A percentile compares a stretch with the other conserved stretches of the same genome.
phyloP scores from a whole-genome alignment of 2,329 filamentous ascomycete species.

The Ophiostoma populinum region DNA sequence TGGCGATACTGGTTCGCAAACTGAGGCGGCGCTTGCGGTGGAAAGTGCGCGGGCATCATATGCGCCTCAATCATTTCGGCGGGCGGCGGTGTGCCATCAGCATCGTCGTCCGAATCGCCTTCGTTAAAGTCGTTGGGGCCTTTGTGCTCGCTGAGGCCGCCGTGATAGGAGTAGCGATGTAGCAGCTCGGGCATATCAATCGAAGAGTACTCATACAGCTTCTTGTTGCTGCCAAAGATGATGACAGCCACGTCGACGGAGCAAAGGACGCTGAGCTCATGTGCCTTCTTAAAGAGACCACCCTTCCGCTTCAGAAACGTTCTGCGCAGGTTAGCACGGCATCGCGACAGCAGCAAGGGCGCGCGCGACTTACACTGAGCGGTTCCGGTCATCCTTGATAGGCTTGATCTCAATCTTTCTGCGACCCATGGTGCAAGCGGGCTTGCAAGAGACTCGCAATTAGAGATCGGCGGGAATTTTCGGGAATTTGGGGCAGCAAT shows the following conservation, averaged over 20 bases:
- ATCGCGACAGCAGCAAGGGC: not conserved
- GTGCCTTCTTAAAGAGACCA: slow-evolving; percentile 97
- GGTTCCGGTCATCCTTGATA: slow-evolving; percentile 96
- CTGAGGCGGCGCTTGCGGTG: slow-evolving; percentile 39
- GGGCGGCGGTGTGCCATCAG: slow-evolving; percentile 57
- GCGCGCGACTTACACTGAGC: slow-evolving; percentile 62
- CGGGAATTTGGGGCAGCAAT: not conserved
- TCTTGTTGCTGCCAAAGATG: slow-evolving; percentile 98
- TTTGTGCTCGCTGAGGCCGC: slow-evolving; percentile 87
- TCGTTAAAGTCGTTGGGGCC: slow-evolving; percentile 84
- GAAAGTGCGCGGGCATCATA: slow-evolving; percentile 55
- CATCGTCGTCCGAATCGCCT: slow-evolving; percentile 56
- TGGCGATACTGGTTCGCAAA: slow-evolving; percentile 74
- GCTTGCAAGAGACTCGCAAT: slow-evolving; percentile 1
- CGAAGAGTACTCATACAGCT: slow-evolving; percentile 95
- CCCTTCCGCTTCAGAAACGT: slow-evolving; percentile 98
- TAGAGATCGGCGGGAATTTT: slow-evolving; percentile 2
- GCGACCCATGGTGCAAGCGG: slow-evolving; percentile 63
- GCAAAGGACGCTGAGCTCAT: slow-evolving; percentile 93
- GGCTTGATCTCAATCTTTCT: slow-evolving; percentile 99
- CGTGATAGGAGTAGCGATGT: slow-evolving; percentile 79
- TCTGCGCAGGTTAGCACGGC: slow-evolving; percentile 27
- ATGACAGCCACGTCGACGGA: slow-evolving; percentile 97
- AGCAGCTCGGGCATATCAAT: slow-evolving; percentile 84
- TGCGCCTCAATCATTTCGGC: slow-evolving; percentile 41